phyloP scores from a whole-genome alignment of 257 asterid species.

The Salvia rosmarinus region DNA sequence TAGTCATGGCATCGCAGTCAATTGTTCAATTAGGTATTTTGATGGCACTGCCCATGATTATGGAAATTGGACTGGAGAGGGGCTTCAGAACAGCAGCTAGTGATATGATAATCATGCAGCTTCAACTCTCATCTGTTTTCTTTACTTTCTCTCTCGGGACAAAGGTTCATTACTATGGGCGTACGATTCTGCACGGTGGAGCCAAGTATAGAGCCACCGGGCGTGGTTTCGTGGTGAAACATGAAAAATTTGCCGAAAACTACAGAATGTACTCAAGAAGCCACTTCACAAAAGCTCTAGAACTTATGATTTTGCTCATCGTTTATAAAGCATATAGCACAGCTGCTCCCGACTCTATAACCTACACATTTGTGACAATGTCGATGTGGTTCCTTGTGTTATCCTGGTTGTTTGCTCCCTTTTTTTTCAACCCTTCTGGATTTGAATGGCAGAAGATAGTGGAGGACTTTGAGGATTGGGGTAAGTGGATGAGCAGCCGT shows the following conservation, averaged over 20 bases:
- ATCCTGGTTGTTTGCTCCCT: constrained; percentile 94
- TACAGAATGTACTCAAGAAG: constrained; percentile 96
- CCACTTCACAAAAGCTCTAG: constrained; percentile 90
- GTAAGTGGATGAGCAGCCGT: constrained; percentile 72
- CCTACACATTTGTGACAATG: constrained; percentile 48
- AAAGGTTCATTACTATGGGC: constrained; percentile 90
- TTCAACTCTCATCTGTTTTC: constrained; percentile 88
- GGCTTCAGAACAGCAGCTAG: constrained; percentile 89
- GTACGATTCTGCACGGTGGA: constrained; percentile 91
- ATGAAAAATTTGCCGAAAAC: constrained; percentile 88
- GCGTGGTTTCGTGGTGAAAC: constrained; percentile 94
- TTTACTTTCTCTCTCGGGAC: constrained; percentile 96
- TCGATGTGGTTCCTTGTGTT: constrained; percentile 89
- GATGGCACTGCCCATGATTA: constrained; percentile 91
- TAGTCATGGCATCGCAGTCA: constrained; percentile 90
- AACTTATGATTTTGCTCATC: constrained; percentile 71
- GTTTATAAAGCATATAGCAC: constrained; percentile 58
- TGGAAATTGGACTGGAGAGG: constrained; percentile 96
- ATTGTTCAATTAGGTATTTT: constrained; percentile 87
- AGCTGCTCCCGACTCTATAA: constrained; percentile 40
- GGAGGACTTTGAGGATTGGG: constrained; percentile 94
- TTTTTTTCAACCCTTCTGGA: constrained; percentile 90
- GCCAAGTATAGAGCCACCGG: constrained; percentile 98
- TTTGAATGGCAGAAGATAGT: constrained; percentile 98
- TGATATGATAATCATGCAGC: constrained; percentile 87